Conservation (phyloP, 805 yeast species). For the Metschnikowia arizonensis region DNA sequence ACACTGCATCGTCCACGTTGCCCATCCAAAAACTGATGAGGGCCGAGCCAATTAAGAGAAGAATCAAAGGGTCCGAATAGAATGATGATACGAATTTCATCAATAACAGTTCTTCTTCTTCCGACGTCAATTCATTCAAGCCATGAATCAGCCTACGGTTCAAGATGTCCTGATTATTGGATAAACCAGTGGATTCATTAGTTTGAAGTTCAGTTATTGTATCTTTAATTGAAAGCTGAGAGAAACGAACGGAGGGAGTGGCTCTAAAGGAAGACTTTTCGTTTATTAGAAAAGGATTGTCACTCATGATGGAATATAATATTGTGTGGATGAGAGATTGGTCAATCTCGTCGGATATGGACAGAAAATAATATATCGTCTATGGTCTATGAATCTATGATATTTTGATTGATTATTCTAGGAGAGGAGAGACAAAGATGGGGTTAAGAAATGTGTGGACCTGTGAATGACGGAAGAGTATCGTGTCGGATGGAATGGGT, state of each 20-base stretch:
- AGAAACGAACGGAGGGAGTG: slow-evolving; percentile 62
- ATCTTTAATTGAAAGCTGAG: slow-evolving; percentile 61
- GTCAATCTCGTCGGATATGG: no score
- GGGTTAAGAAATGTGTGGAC: no score
- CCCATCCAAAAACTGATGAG: slow-evolving; percentile 85
- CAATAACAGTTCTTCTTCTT: slow-evolving; percentile 72
- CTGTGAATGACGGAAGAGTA: no score
- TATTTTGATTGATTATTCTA: no score
- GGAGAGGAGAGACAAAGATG: no score
- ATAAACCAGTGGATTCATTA: slow-evolving; percentile 55
- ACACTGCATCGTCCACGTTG: slow-evolving; percentile 93
- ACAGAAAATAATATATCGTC: no score
- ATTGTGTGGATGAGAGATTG: no score
- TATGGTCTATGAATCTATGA: no score
- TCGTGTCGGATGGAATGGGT: no score
- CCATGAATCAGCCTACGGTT: slow-evolving; percentile 77
- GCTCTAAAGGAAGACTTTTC: slow-evolving; percentile 18
- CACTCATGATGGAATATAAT: slow-evolving; percentile 18
- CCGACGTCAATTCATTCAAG: slow-evolving; percentile 66
- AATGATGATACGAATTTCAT: slow-evolving; percentile 75
- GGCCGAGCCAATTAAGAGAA: slow-evolving; percentile 87
- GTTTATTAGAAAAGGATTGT: slow-evolving; percentile 34
- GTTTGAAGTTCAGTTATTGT: slow-evolving; percentile 62
- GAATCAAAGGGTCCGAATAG: slow-evolving; percentile 85
- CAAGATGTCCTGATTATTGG: slow-evolving; percentile 63